Percentiles rank a stretch among this genome's conserved stretches.
Evolutionary conservation across 768 basidiomycete genomes (phyloP).

Genomic region (Boletus coccyginus): DNA sequence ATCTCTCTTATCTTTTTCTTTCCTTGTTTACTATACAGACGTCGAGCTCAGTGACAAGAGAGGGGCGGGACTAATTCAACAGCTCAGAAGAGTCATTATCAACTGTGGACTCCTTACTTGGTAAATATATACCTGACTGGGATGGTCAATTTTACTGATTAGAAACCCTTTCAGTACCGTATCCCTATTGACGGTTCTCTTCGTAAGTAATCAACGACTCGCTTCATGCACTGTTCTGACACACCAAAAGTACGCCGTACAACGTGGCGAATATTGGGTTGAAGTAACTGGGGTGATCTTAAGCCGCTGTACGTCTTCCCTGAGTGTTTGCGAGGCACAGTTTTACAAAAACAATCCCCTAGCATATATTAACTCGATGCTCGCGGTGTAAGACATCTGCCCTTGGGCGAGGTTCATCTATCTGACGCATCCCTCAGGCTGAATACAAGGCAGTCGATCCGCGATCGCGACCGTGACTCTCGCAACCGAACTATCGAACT

Average conservation of each 20-base stretch:
- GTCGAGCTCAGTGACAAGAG: background rate
- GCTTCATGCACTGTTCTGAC: background rate
- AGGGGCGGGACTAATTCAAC: background rate
- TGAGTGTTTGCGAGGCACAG: background rate
- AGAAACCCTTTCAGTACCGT: background rate
- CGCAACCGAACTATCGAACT: constrained; percentile 4
- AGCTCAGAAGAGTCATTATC: constrained; percentile 1
- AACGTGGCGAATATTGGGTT: constrained; percentile 1
- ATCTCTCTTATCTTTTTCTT: background rate
- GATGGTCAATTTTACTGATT: background rate
- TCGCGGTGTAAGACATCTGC: background rate
- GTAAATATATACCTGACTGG: background rate
- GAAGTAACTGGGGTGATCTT: background rate
- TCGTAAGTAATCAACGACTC: background rate
- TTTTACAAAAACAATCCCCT: background rate
- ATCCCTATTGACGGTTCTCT: constrained; percentile 2
- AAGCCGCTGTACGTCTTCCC: constrained; percentile 1
- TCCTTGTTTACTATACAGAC: background rate
- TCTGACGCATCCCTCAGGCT: background rate
- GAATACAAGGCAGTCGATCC: constrained; percentile 13
- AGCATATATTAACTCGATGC: constrained; percentile 12
- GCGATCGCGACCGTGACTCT: constrained; percentile 8
- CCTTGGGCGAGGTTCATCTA: background rate
- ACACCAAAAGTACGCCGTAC: background rate
- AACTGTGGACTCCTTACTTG: constrained; percentile 5